A percentile compares a stretch with the other conserved stretches of the same genome.
phyloP scores from a whole-genome alignment of 192 early-diverging fungal genomes.

The Ambispora gerdemannii region DNA sequence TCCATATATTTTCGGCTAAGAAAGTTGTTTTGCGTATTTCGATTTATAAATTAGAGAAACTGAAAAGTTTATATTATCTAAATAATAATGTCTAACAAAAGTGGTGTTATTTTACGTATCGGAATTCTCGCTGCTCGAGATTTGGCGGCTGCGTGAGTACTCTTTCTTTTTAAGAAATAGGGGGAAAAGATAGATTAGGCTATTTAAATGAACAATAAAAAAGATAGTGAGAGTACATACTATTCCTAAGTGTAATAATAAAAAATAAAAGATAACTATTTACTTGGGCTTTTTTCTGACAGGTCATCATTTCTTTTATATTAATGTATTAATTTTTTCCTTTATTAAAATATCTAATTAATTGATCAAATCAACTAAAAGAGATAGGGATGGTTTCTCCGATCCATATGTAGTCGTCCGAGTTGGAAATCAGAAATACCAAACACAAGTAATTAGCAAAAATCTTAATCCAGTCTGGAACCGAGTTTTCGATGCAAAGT shows the following conservation, averaged over 20 bases:
- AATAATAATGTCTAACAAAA: background rate
- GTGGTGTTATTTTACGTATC: slow-evolving; percentile 9
- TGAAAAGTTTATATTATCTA: too few relatives aligned
- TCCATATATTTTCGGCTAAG: too few relatives aligned
- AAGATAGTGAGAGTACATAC: too few relatives aligned
- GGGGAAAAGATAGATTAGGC: background rate
- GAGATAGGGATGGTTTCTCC: slow-evolving; percentile 39
- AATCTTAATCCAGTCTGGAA: slow-evolving; percentile 71
- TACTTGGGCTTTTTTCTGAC: too few relatives aligned
- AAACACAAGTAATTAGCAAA: slow-evolving; percentile 57
- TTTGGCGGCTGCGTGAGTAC: slow-evolving; percentile 26
- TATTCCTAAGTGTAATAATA: too few relatives aligned
- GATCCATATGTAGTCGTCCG: slow-evolving; percentile 49
- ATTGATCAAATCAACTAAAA: too few relatives aligned
- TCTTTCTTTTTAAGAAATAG: background rate
- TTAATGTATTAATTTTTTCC: background rate
- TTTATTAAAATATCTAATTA: too few relatives aligned
- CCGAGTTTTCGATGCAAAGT: slow-evolving; percentile 51
- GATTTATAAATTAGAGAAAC: too few relatives aligned
- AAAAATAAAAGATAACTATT: too few relatives aligned
- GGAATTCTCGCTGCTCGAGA: slow-evolving; percentile 29
- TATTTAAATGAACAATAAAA: too few relatives aligned
- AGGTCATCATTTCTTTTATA: background rate
- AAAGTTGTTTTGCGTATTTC: too few relatives aligned
- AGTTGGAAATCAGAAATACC: slow-evolving; percentile 57